Evolutionary conservation across 2,329 filamentous ascomycete species (phyloP).

Genomic region (Aphanocladium album): DNA sequence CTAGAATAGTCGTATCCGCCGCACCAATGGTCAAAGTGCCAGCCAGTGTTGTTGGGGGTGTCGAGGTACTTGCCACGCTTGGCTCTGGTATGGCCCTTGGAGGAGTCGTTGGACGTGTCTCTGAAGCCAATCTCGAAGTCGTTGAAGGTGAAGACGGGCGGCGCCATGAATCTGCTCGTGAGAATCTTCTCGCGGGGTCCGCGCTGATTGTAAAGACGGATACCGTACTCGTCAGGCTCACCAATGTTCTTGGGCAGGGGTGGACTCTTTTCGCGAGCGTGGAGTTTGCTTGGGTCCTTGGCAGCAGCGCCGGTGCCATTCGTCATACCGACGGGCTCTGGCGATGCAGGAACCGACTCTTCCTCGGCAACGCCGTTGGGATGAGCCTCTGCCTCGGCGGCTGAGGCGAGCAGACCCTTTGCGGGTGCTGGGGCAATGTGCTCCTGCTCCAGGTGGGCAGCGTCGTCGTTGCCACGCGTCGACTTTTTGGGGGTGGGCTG

Average conservation of each 20-base stretch:
- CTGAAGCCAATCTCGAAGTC: conserved; percentile 55
- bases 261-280: conserved; percentile 34
- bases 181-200: conserved; percentile 39
- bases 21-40: conserved; percentile 51
- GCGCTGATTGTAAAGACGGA: conserved; percentile 37
- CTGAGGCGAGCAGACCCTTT: conserved; percentile 36
- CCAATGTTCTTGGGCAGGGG: conserved; percentile 34
- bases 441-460: conserved; percentile 21
- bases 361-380: conserved; percentile 31
- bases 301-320: conserved; percentile 24
- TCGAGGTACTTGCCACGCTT: conserved; percentile 50
- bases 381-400: conserved; percentile 31
- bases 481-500: conserved; percentile 46
- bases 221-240: conserved; percentile 48
- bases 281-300: conserved; percentile 25
- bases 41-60: conserved; percentile 47
- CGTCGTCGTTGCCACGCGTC: conserved; percentile 30
- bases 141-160: conserved; percentile 43
- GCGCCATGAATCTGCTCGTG: conserved; percentile 49
- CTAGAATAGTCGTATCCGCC: conserved; percentile 48
- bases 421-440: conserved; percentile 28
- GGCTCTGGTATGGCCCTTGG: conserved; percentile 47
- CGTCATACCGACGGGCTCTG: conserved; percentile 26
- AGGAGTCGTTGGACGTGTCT: conserved; percentile 52
- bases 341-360: conserved; percentile 32